Base-by-base conservation (phyloP, 192 early-diverging fungal genomes). In the Backusella circina region DNA sequence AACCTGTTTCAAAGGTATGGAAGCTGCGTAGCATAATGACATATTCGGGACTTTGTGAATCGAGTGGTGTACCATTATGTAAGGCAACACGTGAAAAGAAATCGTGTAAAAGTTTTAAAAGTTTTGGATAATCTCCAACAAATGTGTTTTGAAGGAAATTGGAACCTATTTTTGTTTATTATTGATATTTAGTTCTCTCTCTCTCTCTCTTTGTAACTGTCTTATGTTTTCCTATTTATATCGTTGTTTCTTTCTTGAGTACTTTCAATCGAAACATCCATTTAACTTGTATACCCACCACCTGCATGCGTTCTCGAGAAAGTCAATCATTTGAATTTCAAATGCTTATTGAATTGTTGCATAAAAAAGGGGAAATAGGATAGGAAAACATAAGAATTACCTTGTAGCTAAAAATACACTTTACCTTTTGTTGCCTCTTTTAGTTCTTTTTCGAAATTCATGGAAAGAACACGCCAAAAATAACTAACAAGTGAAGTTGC, bases 51-150 rank as follows among this genome's bases (percentile, higher is more conserved):
- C 77, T 82, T 75, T 89, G 84, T 21, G 83, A 84, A 65, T 89
- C 83, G 2, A 84, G 30, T 1, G 75, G 41, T 9, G 69, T 80
- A 9, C 81, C 82, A 68, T 79, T 79, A 75, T 84, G 80, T 50
- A 85, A 77, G 15, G 86, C 85, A 5, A 89, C 83, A 35, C 83
- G 72, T 13, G 84, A 85, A 78, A 89, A 89, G 70, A 89, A 87
- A 31, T 85, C 85, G 37, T 85, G 85, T 30, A 89, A 64, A 18
- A 87, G 61, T 13, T 82, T 81, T 68, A 89, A 69, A 7, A 89
- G 35, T 39, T 77, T 81, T 73, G 88, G 86, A 66, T 87, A 89
- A 6, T 83, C 88, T 26, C 83, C 81, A n/a, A 86, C 71, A 38
- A 89, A 77, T 26, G 85, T 82, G 65, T 86, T 85, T 54, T 86